Evolutionary conservation across 2,329 filamentous ascomycete genomes (phyloP), one percentile per base, ranked within the genome.

Genomic region (Apiospora rasikravindrae): DNA sequence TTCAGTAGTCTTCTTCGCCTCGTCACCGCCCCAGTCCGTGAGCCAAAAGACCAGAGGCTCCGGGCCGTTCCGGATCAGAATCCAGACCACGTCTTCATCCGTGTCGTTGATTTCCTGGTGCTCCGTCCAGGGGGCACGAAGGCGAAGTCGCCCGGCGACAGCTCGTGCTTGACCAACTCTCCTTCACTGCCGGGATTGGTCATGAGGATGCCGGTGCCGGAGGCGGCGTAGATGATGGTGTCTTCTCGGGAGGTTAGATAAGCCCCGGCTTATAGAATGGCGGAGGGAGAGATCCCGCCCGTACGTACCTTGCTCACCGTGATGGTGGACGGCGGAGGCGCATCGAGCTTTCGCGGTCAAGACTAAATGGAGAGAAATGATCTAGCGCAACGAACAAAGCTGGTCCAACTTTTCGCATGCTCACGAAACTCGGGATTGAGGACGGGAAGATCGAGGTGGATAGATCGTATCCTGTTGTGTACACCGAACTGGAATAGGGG

Each of bases 101-200:
- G 87, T 87, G 49, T 93, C 88, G 76, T 94, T 94, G 26, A 91
- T 83, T 70, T 91, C 87, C 79, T 93, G 91, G 81, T 94, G 91
- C 79, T 94, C 91, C 0, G 89, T 89, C 85, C 88, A 93, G 0
- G 91, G 88, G 92, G 92, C 16, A 94, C 87, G 71, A 93, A 86
- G 3, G 91, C 91, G 80, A 93, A 94, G 79, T 94, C 92, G 0
- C 92, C 92, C 0, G 89, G 85, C 1, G 81, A 80, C 8, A 94
- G 84, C 24, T 88, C 83, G 73, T 92, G 86, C 45, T 87, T 86
- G 73, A 87, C 87, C 0, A 86, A 79, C 42, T 85, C 82, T 45
- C 83, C 83, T 67, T 86, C 86, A 16, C 89, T 87, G 57, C 87
- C 85, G 26, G 89, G 84, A 70, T 86, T 86, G 0, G 87, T 90